phyloP scores from a whole-genome alignment of 345 rosid species.

The Eucalyptus cladocalyx region DNA sequence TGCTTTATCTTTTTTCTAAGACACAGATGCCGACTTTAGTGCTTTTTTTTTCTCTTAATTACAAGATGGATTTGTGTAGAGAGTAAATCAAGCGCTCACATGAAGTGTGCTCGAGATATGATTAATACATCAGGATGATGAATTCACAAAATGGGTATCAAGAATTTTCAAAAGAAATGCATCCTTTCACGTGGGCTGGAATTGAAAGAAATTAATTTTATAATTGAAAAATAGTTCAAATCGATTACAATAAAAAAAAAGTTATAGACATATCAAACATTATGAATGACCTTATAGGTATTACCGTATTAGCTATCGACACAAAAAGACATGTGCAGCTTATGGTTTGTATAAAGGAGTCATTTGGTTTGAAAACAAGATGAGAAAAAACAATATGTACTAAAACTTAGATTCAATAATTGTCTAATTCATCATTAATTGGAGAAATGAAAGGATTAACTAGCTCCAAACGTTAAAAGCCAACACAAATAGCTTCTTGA shows the following conservation, averaged over 20 bases:
- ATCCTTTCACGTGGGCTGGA: neutral
- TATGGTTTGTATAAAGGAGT: neutral
- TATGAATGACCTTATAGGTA: neutral
- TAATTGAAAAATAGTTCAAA: neutral
- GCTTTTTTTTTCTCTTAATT: neutral
- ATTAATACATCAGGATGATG: neutral
- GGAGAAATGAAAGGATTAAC: neutral
- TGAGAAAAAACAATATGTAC: accelerated
- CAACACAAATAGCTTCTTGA: neutral
- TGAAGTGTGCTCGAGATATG: neutral
- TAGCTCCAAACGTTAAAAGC: neutral
- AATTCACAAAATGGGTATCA: accelerated
- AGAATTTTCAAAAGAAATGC: neutral
- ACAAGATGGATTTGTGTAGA: neutral
- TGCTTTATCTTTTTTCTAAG: neutral
- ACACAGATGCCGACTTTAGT: accelerated
- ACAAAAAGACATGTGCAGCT: accelerated
- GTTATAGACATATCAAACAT: neutral
- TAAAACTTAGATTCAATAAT: neutral
- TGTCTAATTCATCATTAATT: neutral
- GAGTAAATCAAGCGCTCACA: neutral
- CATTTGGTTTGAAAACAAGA: neutral
- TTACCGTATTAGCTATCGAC: neutral
- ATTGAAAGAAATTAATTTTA: neutral
- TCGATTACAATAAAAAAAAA: neutral